Evolutionary conservation across 352 stramenopile genomes (phyloP).

Genomic region (Thraustochytrium sp.): DNA sequence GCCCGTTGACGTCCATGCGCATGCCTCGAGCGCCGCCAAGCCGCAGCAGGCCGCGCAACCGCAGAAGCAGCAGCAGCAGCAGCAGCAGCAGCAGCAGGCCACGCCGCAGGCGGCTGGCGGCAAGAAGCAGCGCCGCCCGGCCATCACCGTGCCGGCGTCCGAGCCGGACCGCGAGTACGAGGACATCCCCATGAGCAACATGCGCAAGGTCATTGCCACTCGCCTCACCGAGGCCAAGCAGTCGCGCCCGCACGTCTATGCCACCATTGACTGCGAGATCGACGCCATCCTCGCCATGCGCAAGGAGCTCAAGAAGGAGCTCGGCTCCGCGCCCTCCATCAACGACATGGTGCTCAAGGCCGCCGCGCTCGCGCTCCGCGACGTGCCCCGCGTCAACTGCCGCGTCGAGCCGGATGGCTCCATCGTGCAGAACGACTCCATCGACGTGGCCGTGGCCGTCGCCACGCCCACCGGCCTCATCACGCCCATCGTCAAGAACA

Average conservation of each 20-base stretch:
- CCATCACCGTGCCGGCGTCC: background rate
- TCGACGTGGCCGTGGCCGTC: constrained; percentile 97
- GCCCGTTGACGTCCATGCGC: constrained; percentile 53
- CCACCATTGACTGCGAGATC: constrained; percentile 89
- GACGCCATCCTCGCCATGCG: constrained; percentile 78
- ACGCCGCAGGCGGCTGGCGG: constrained; percentile 32
- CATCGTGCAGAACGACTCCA: constrained; percentile 71
- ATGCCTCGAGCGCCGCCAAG: background rate
- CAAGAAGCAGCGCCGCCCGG: background rate
- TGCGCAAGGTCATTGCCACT: constrained; percentile 97
- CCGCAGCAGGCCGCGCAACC: constrained; percentile 44
- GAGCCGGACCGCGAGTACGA: constrained; percentile 57
- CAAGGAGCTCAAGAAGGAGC: constrained; percentile 80
- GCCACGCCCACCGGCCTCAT: constrained; percentile 94
- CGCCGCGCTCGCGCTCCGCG: constrained; percentile 87
- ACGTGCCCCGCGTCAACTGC: constrained; percentile 88
- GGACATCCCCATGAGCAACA: constrained; percentile 82
- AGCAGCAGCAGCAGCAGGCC: constrained; percentile 4
- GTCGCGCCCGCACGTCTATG: constrained; percentile 93
- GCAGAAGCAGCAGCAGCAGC: background rate
- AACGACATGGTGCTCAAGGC: constrained; percentile 99
- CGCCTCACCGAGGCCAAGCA: constrained; percentile 92
- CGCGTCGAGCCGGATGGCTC: constrained; percentile 59
- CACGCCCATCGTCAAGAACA: constrained; percentile 91
- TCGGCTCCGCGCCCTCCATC: constrained; percentile 93